Percentiles rank a stretch among this genome's conserved stretches.
Conservation (phyloP, 148 eudicot genomes). For the Persicaria maculosa region DNA sequence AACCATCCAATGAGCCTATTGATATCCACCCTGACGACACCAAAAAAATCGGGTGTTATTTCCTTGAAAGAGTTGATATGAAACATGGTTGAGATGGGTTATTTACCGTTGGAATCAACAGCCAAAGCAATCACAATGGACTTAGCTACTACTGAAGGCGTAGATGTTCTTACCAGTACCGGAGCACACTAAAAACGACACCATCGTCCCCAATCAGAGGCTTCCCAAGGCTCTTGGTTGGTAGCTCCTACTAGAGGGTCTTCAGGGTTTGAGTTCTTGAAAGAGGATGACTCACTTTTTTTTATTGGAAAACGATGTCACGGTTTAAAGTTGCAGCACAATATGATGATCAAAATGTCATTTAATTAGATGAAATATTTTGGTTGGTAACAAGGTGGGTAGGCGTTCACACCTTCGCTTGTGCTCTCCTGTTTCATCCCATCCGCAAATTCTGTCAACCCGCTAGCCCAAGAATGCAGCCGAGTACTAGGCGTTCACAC, state of each 20-base stretch:
- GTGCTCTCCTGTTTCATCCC: conserved; percentile 89
- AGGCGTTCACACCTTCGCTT: conserved; percentile 84
- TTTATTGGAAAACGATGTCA: neutral
- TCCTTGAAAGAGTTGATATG: neutral
- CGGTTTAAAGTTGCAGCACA: neutral
- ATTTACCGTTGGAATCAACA: conserved; percentile 72
- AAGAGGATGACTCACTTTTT: no score
- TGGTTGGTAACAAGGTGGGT: conserved; percentile 46
- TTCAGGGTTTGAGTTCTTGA: no score
- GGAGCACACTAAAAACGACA: conserved; percentile 49
- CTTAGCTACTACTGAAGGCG: conserved; percentile 49
- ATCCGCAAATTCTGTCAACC: conserved; percentile 76
- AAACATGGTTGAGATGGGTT: conserved; percentile 1
- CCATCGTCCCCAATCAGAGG: conserved; percentile 64
- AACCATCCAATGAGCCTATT: conserved; percentile 81
- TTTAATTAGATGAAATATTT: no score
- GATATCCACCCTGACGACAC: conserved; percentile 76
- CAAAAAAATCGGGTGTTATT: neutral
- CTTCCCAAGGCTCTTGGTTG: conserved; percentile 47
- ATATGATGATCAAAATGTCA: neutral
- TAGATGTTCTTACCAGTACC: conserved; percentile 34
- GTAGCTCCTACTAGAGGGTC: conserved; percentile 23
- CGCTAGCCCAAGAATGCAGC: conserved; percentile 94
- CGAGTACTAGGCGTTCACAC: no score
- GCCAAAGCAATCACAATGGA: conserved; percentile 55